phyloP scores from a whole-genome alignment of 495 filamentous ascomycete species.

The Annulohypoxylon nitens region DNA sequence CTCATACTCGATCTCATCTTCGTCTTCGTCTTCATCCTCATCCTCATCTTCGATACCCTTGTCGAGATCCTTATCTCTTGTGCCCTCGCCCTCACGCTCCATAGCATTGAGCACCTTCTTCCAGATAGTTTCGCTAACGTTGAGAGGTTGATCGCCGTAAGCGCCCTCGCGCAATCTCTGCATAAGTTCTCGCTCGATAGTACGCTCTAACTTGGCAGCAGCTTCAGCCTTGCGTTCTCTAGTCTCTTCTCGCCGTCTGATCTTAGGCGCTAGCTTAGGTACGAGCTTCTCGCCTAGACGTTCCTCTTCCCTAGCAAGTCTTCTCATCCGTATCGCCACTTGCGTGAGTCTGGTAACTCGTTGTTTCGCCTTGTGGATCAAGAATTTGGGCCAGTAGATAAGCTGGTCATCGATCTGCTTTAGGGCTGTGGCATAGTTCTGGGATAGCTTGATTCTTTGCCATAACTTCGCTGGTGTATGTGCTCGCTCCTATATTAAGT shows the following conservation, averaged over 20 bases:
- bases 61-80: slow-evolving; percentile 88
- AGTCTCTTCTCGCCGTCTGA: slow-evolving; percentile 86
- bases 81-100: slow-evolving; percentile 86
- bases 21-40: slow-evolving; percentile 74
- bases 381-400: slow-evolving; percentile 96
- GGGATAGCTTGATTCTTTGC: slow-evolving; percentile 91
- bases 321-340: slow-evolving; percentile 87
- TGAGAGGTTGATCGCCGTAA: slow-evolving; percentile 93
- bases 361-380: slow-evolving; percentile 96
- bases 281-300: slow-evolving; percentile 91
- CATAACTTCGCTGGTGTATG: slow-evolving; percentile 94
- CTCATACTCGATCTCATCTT: slow-evolving; percentile 76
- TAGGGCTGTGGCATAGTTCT: slow-evolving; percentile 90
- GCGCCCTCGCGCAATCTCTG: slow-evolving; percentile 91
- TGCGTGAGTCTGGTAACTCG: slow-evolving; percentile 93
- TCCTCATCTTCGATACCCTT: slow-evolving; percentile 86
- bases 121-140: slow-evolving; percentile 94
- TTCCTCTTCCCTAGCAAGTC: slow-evolving; percentile 88
- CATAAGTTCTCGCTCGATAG: slow-evolving; percentile 95
- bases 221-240: slow-evolving; percentile 93
- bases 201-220: slow-evolving; percentile 94
- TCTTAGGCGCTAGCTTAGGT: slow-evolving; percentile 91
- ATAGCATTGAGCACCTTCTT: slow-evolving; percentile 95
- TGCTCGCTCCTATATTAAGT: slow-evolving; percentile 69
- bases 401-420: slow-evolving; percentile 88